Evolutionary conservation across 805 yeast genomes (phyloP).

Genomic region (Yarrowia deformans): DNA sequence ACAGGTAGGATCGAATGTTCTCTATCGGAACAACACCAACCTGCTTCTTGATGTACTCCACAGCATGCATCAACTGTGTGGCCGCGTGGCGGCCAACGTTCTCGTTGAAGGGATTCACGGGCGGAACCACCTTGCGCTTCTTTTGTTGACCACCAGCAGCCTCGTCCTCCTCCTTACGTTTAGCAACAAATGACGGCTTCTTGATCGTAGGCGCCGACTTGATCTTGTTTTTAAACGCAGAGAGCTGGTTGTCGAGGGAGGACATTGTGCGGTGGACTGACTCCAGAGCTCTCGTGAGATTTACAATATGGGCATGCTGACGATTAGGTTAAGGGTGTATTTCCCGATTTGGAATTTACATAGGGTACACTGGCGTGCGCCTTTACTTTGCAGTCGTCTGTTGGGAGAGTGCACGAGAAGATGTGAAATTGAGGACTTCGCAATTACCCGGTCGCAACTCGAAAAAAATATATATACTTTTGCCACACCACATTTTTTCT

Average conservation of each 20-base stretch:
- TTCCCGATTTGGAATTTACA: not conserved
- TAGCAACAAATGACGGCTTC: constrained; percentile 41
- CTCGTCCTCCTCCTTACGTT: constrained; percentile 29
- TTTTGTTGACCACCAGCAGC: constrained; percentile 38
- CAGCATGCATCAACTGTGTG: constrained; percentile 88
- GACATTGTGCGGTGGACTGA: constrained; percentile 45
- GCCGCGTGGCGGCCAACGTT: constrained; percentile 67
- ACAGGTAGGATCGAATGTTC: constrained; percentile 72
- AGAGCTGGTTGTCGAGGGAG: constrained; percentile 62
- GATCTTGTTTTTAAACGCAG: constrained; percentile 68
- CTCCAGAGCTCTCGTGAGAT: constrained; percentile 4
- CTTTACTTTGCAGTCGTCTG: not conserved
- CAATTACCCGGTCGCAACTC: constrained; percentile 16
- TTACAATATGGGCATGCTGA: constrained; percentile 17
- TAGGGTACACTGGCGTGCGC: not conserved
- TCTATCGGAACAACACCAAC: constrained; percentile 73
- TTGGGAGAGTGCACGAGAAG: constrained; percentile 9
- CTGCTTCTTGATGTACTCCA: constrained; percentile 77
- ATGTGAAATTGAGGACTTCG: not conserved
- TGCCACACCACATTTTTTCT: not conserved
- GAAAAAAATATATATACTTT: constrained; percentile 21
- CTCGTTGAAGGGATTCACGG: constrained; percentile 50
- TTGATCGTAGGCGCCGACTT: constrained; percentile 59
- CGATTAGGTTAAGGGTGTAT: constrained; percentile 8
- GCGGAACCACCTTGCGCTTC: constrained; percentile 45